phyloP scores from a whole-genome alignment of 108 stramenopile genomes.

The Epithemia pelagica region DNA sequence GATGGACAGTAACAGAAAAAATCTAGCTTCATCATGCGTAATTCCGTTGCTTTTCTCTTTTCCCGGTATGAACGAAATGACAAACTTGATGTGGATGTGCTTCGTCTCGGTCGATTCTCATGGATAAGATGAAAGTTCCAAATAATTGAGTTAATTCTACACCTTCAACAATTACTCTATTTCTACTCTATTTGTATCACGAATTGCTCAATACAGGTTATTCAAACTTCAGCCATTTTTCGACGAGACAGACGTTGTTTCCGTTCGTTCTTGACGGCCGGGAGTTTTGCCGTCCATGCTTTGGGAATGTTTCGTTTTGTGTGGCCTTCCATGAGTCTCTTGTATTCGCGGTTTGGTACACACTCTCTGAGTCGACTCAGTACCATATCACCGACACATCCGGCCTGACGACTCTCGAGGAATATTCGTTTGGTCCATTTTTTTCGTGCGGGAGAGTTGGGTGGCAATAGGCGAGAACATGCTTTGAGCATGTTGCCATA shows the following conservation, averaged over 20 bases:
- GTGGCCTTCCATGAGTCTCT: conserved; percentile 39
- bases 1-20: no score
- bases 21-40: no score
- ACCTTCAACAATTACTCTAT: no score
- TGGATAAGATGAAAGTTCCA: no score
- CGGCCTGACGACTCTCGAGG: conserved; percentile 21
- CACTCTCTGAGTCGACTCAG: conserved; percentile 44
- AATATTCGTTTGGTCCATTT: conserved; percentile 43
- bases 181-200: not conserved
- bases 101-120: no score
- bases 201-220: not conserved
- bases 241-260: not conserved
- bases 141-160: no score
- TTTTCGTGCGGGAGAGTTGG: conserved; percentile 11
- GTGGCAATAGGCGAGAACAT: conserved; percentile 41
- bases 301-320: conserved; percentile 36
- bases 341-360: conserved; percentile 26
- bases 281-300: conserved; percentile 34
- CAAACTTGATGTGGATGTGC: no score
- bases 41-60: no score
- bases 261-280: conserved; percentile 1
- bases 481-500: conserved; percentile 80
- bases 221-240: conserved; percentile 7
- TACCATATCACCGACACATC: conserved; percentile 66
- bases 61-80: no score